Evolutionary conservation across 108 stramenopile species (phyloP).

Genomic region (Cyclostephanos tholiformis): DNA sequence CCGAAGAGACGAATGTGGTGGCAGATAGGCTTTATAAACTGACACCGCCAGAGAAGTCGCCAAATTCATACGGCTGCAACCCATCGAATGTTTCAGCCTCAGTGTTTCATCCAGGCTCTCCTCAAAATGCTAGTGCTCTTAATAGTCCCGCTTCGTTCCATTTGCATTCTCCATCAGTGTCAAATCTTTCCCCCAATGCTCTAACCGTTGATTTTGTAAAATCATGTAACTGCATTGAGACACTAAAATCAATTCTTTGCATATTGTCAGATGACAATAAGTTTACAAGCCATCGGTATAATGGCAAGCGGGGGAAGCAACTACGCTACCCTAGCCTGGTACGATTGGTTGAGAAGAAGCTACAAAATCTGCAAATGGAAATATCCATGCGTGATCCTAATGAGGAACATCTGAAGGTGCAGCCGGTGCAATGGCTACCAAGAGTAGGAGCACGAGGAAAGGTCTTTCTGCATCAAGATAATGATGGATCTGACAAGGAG

Average conservation of each 20-base stretch:
- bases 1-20: neutral
- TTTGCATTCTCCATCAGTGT: slow-evolving; percentile 25
- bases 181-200: slow-evolving; percentile 24
- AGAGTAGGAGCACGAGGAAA: neutral
- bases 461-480: neutral
- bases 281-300: neutral
- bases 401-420: neutral
- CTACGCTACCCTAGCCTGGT: slow-evolving; percentile 26
- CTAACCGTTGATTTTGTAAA: slow-evolving; percentile 37
- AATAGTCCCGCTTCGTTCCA: slow-evolving; percentile 3
- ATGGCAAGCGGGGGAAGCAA: slow-evolving; percentile 20
- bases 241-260: slow-evolving; percentile 21
- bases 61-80: neutral
- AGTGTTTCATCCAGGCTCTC: neutral
- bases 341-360: slow-evolving; percentile 26
- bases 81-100: neutral
- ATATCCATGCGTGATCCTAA: neutral
- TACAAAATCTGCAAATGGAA: neutral
- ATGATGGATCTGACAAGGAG: slow-evolving; percentile 13
- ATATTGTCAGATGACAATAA: slow-evolving; percentile 5
- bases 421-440: neutral
- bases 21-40: neutral
- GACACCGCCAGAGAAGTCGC: slow-evolving; percentile 7
- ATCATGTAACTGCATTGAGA: slow-evolving; percentile 12
- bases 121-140: neutral